Conservation (phyloP, 2,329 filamentous ascomycete genomes). For the Pyrenophora seminiperda region DNA sequence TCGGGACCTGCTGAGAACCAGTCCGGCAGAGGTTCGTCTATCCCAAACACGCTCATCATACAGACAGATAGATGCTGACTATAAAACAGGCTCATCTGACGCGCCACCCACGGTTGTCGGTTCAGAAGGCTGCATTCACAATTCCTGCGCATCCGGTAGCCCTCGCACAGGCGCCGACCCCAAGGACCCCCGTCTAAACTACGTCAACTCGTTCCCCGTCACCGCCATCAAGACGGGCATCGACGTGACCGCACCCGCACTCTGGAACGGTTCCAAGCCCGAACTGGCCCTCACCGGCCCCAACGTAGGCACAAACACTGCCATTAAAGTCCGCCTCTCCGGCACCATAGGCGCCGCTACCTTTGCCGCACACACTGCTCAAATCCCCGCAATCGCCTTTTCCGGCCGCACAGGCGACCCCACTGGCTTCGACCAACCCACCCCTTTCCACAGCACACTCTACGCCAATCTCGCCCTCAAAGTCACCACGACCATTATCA, state of each 20-base stretch:
- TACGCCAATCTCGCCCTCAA: constrained; percentile 68
- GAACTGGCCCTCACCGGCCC: constrained; percentile 70
- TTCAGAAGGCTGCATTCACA: constrained; percentile 60
- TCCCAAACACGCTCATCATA: not conserved
- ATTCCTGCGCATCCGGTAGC: constrained; percentile 64
- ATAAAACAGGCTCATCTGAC: constrained; percentile 58
- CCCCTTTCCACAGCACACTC: constrained; percentile 60
- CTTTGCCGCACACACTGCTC: constrained; percentile 59
- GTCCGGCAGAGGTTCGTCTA: constrained; percentile 62
- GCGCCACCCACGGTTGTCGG: constrained; percentile 55
- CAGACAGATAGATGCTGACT: constrained; percentile 13
- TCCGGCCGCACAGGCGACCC: constrained; percentile 59
- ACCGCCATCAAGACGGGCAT: constrained; percentile 69
- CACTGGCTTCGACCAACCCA: constrained; percentile 59
- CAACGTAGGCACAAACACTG: constrained; percentile 67
- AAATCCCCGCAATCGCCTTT: constrained; percentile 72
- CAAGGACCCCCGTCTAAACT: constrained; percentile 65
- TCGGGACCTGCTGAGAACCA: constrained; percentile 70
- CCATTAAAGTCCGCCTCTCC: constrained; percentile 61
- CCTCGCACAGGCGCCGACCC: constrained; percentile 63
- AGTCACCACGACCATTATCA: constrained; percentile 61
- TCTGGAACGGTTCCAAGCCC: constrained; percentile 59
- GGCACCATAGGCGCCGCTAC: constrained; percentile 70
- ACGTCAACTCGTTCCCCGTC: constrained; percentile 71
- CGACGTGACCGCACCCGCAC: constrained; percentile 58